Evolutionary conservation across 805 yeast species (phyloP), one percentile per base, ranked within the genome.

Genomic region (Suhomyces faveliae): DNA sequence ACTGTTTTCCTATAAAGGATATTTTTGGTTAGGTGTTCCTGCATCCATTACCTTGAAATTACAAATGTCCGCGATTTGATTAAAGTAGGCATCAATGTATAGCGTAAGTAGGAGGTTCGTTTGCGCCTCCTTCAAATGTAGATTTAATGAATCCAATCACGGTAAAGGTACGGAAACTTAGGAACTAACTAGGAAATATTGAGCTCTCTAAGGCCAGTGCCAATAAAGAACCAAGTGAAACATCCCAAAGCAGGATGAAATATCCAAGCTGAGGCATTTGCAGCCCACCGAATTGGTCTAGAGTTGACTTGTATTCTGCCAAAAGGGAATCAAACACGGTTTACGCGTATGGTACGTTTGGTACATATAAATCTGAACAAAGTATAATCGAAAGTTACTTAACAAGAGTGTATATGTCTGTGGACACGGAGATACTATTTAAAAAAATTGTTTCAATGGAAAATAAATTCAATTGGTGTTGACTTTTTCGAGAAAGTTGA

Each of bases 401-500:
- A 27, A 9, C 30, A 8, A n/a, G 30, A n/a, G 30, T n/a, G n/a
- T 27, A n/a, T 27, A 5, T 27, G 30, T 7, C 30, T 13, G 6
- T 6, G 15, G 2, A 27, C 12, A n/a, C n/a, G 30, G 30, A 27
- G 15, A 27, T 15, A n/a, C 30, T n/a, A 27, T 27, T n/a, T n/a
- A n/a, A n/a, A n/a, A n/a, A n/a, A n/a, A n/a, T n/a, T n/a, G n/a
- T n/a, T n/a, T n/a, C n/a, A n/a, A n/a, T n/a, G n/a, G n/a, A n/a
- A n/a, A n/a, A n/a, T n/a, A n/a, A n/a, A n/a, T 33, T 33, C 21
- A 33, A 17, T 33, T 33, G 12, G 21, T 20, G n/a, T 7, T 33
- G 1, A 33, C 21, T 11, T 25, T 17, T 30, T 42, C 44, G n/a
- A 61, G 48, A 23, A 59, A 61, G 12, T 57, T 30, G 10, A 54